phyloP scores from a whole-genome alignment of 495 filamentous ascomycete species.

The Tuber calosporum region DNA sequence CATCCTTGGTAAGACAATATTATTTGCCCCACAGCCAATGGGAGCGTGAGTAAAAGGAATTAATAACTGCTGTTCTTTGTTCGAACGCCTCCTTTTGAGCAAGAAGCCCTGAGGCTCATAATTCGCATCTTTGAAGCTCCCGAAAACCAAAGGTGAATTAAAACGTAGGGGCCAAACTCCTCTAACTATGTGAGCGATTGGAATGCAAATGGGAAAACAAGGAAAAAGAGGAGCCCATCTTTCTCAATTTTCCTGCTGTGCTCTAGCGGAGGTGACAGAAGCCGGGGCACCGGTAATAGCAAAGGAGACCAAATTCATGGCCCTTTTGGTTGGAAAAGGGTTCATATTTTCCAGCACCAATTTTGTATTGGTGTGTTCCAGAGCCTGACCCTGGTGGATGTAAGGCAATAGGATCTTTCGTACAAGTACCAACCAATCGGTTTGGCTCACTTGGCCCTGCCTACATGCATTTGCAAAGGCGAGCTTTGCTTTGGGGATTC shows the following conservation, averaged over 20 bases:
- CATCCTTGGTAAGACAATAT: not conserved
- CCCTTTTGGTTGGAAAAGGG: not conserved
- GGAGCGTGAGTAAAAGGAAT: not conserved
- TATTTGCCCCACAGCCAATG: not conserved
- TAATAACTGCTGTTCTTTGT: not conserved
- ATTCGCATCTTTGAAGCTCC: not conserved
- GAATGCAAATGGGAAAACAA: not conserved
- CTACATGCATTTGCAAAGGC: not conserved
- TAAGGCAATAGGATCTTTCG: not conserved
- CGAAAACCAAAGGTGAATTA: not conserved
- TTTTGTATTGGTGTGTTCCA: not conserved
- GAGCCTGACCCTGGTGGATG: not conserved
- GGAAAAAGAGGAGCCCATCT: not conserved
- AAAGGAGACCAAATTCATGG: not conserved
- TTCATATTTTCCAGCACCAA: not conserved
- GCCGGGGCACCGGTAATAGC: not conserved
- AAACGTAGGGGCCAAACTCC: not conserved
- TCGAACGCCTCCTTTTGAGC: not conserved
- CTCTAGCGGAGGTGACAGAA: not conserved
- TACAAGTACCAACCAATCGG: not conserved
- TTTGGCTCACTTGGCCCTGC: not conserved
- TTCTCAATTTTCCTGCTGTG: not conserved
- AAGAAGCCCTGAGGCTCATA: not conserved
- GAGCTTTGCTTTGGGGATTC: not conserved
- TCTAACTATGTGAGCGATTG: not conserved